These are phyloP conservation scores for Ophiostoma sp. DNA, from an alignment of 2,329 filamentous ascomycete genomes.

Conservation along the genomic window DNA sequence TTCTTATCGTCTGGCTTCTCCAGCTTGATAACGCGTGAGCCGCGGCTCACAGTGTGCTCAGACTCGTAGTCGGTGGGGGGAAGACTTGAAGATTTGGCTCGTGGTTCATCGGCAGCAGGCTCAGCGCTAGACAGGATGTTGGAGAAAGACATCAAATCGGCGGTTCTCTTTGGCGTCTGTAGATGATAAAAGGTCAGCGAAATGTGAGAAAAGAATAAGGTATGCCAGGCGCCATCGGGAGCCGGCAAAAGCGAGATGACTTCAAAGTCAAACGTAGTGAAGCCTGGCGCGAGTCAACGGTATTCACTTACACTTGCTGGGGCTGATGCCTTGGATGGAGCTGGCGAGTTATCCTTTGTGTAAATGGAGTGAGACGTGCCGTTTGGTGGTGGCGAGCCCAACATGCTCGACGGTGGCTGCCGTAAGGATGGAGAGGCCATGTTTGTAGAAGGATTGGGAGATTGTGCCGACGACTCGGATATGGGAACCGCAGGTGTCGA, in stretches of 20 bases:
- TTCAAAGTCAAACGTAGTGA: background rate
- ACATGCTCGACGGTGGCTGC: conserved; percentile 43
- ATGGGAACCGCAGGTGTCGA: conserved; percentile 10
- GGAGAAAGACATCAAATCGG: conserved; percentile 92
- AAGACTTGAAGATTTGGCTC: conserved; percentile 47
- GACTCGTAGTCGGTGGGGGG: conserved; percentile 26
- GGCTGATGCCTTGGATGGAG: conserved; percentile 44
- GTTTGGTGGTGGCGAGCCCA: conserved; percentile 44
- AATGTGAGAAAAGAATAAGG: background rate
- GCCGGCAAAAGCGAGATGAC: too few species aligned
- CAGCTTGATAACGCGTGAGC: conserved; percentile 29
- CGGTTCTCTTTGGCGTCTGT: conserved; percentile 70
- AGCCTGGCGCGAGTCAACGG: too few species aligned
- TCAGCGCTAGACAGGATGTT: conserved; percentile 86
- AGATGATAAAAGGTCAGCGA: background rate
- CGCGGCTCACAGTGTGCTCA: conserved; percentile 21
- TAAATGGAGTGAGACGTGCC: conserved; percentile 39
- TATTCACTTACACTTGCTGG: conserved; percentile 40
- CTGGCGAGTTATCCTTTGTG: conserved; percentile 44
- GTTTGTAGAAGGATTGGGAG: conserved; percentile 40
- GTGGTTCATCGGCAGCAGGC: conserved; percentile 57
- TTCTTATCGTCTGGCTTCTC: conserved; percentile 33
- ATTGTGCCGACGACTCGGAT: conserved; percentile 47
- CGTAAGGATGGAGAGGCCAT: conserved; percentile 52
- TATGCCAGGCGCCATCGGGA: background rate